Evolutionary conservation across 2,329 filamentous ascomycete species (phyloP), one percentile per base, ranked within the genome.

Genomic region (Ophioceras dolichostomum): DNA sequence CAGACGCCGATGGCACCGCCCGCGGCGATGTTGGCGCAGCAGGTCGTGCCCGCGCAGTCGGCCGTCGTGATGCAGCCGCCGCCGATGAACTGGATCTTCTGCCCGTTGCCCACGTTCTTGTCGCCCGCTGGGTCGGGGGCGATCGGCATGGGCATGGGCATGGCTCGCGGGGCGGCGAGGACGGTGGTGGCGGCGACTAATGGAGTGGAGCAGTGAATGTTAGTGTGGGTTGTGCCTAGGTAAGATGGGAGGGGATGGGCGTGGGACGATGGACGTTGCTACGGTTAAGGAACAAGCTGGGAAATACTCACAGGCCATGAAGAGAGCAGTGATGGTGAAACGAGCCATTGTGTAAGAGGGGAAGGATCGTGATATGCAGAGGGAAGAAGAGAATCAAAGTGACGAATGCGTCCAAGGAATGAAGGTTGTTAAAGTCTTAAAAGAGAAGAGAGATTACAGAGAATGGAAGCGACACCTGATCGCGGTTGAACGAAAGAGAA

Each of bases 31-130:
- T 40, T 34, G 22, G 43, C 43, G 17, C 43, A 41, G 38, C 45
- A 46, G 12, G 43, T 41, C 27, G 21, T 33, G 9, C 42, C 42
- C 5, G 38, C 34, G 39, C 52, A 54, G 43, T 54, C 52, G 34
- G 41, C 44, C 28, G 47, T 47, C 45, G 39, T 51, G 17, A 47
- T 38, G 34, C 51, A 54, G 37, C 40, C 48, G 35, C 52, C 52
- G 5, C 49, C 50, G 43, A 54, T 54, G 43, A 55, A 54, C 42
- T 53, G 51, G 3, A 24, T 36, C 16, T 49, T 51, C 9, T 39
- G 17, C 35, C 46, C 51, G 37, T 48, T 50, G 42, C 51, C 49
- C 32, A 54, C 38, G 36, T 50, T 49, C 32, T 45, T 35, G 27
- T 38, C 41, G 10, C 46, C 47, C 22, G 43, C 39, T 10, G 46